Evolutionary conservation across 176 grass and related monocot genomes (phyloP), one percentile per base, ranked within the genome.

Genomic region (Bothriochloa decipiens): DNA sequence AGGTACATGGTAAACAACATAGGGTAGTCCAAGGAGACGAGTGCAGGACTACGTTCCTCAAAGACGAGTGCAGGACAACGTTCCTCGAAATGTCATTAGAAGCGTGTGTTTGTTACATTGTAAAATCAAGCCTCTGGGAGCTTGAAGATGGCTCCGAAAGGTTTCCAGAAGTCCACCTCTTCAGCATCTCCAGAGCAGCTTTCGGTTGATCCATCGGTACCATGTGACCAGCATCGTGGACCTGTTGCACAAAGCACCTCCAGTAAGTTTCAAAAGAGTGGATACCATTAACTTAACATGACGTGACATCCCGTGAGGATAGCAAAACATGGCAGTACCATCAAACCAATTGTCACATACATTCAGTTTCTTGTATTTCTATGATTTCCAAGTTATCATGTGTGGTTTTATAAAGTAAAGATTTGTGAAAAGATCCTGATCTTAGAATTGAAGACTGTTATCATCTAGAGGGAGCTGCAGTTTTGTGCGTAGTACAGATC

Each of bases 191-290:
- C 65, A 97, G 61, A n/a, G 95, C 86, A 39, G 88, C 92, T 72
- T 95, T 93, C 0, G 95, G 95, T 81, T 97, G 95, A 91, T 97
- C 95, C 95, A 97, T 97, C 6, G 95, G 95, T 18, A 97, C 95
- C 95, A 97, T 97, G 88, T 97, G 95, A 11, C 92, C 95, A 27
- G 95, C 76, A 77, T 97, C 86, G 0, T 97, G 90, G 82, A 97
- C 88, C 95, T 97, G 82, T 84, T 69, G 5, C 43, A n/a, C 2
- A 70, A 63, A 65, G 14, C 39, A 10, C 37, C 4, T 72, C 28
- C 1, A 52, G 11, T 79, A 50, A 80, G 67, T 55, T 35, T 69
- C 50, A 2, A 49, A 7, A 12, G 14, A 35, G 22, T 65, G 5
- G 2, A 82, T 15, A 76, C 1, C 25, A 41, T 33, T 65, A 9